Conservation (phyloP, 1,284 basidiomycete species). For the Ustilago cynodontis region DNA sequence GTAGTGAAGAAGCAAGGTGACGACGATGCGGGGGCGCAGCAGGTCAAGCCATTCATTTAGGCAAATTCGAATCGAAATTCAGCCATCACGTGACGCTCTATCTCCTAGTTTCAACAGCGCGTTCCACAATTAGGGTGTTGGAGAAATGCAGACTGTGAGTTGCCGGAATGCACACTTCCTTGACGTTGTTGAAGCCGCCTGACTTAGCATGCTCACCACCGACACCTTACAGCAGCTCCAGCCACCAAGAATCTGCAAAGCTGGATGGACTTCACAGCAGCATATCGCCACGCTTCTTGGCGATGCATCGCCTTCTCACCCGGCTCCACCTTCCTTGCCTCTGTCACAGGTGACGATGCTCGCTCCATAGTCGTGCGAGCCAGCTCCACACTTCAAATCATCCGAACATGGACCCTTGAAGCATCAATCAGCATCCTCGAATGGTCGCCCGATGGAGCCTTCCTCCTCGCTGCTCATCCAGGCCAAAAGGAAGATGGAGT, state of each 20-base stretch:
- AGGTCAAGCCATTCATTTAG: too few species aligned
- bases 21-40: slow-evolving; percentile 10
- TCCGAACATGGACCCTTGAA: slow-evolving; percentile 60
- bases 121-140: slow-evolving; percentile 3
- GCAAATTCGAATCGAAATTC: slow-evolving; percentile 4
- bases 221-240: neutral
- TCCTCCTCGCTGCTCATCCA: slow-evolving; percentile 44
- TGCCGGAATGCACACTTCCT: neutral
- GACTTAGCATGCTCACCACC: neutral
- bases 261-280: slow-evolving; percentile 63
- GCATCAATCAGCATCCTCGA: slow-evolving; percentile 41
- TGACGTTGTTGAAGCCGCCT: neutral
- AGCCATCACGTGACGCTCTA: slow-evolving; percentile 21
- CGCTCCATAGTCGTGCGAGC: slow-evolving; percentile 52
- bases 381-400: slow-evolving; percentile 61
- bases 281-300: slow-evolving; percentile 55
- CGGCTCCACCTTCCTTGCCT: slow-evolving; percentile 64
- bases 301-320: slow-evolving; percentile 62
- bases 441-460: slow-evolving; percentile 63
- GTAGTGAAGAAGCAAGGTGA: slow-evolving; percentile 9
- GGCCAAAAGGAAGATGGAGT: slow-evolving; percentile 44
- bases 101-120: slow-evolving; percentile 16
- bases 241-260: neutral
- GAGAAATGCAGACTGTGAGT: neutral
- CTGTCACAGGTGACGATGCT: slow-evolving; percentile 41